Base-by-base conservation (phyloP, 1,139 yeast species). In the Hyphopichia fennica region DNA sequence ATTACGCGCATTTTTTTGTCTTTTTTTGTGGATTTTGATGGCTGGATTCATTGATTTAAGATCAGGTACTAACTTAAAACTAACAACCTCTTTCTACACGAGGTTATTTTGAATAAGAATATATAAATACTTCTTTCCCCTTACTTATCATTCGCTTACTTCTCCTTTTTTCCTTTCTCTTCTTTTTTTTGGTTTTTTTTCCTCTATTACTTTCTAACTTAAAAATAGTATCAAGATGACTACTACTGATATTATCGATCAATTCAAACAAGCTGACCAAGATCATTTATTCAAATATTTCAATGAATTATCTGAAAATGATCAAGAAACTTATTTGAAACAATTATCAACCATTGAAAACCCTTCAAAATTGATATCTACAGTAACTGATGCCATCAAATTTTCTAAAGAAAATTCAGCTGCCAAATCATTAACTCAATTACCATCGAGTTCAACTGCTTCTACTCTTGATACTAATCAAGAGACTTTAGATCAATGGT, bases 211-310 rank as follows among this genome's bases (percentile, higher is more conserved):
- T 22, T 7, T 22, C 6, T 22, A 22, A 22, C 23, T 6, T 6
- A 20, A 9, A 20, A 20, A 6, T 20, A 20, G 9, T 6, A 9
- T 20, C 5, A 9, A 20, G 23, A 25, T 25, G 28, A 25, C 28
- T 25, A 25, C n/a, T 25, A 25, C 28, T 4, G 37, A 38, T 28
- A 48, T 57, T 8, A 53, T 60, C 29, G 64, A 80, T 62, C 40
- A 82, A 51, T 63, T 76, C 69, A 41, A 69, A 45, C 44, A 77
- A 59, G 89, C 90, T 57, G 53, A 69, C 46, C 70, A 78, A 51
- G 50, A 69, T 54, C 69, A 77, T 45, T 50, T 67, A 31, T 76
- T 77, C 54, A 57, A 66, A 39, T 69, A 65, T 49, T 75, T 67
- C 63, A 69, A 69, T 35, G 38, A 54, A n/a, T 60, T 77, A 29